Base-by-base conservation (phyloP, 768 basidiomycete species). In the Calocybe indica region DNA sequence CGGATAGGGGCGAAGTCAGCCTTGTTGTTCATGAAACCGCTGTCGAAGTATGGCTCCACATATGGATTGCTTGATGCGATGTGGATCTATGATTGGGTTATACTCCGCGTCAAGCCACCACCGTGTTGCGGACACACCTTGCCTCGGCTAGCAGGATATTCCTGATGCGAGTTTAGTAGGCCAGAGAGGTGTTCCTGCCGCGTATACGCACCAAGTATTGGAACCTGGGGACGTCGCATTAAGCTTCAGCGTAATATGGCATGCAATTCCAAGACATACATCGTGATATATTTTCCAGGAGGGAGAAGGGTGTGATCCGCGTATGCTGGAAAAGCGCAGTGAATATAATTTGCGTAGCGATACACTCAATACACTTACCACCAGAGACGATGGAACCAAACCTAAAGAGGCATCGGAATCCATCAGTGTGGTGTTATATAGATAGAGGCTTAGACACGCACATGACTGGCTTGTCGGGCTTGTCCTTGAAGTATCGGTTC, bases 21-120 rank as follows among this genome's bases (percentile, higher is more conserved):
- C 69, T 83, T 83, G 70, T 85, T 61, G 69, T 83, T 85, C 83
- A 86, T 80, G 76, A 86, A 85, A 22, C 84, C 84, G 49, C 74
- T 76, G 67, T 86, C 84, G 57, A 84, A 85, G 65, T 61, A 68
- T 4, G 84, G 82, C 53, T 78, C 78, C 54, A 66, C 62, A 65
- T 83, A 85, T 5, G 83, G 83, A 68, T 71, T 79, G 39, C 73
- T 50, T 14, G 78, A 81, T 40, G 65, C 57, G 60, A 85, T 79
- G 60, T 84, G 83, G 57, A 85, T 84, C 78, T 80, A 48, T 7
- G 37, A 7, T 52, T 15, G 49, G 40, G 7, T 30, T 14, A 28
- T 6, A 33, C 14, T 44, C 5, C 9, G 15, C 11, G n/a, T 15
- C 8, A 14, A 11, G 6, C 5, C 14, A 5, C 12, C 1, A 6